Percentiles rank a stretch among this genome's conserved stretches.
These are phyloP conservation scores for Biscutella auriculata DNA, from an alignment of 441 rosid species.

Conservation along the genomic window DNA sequence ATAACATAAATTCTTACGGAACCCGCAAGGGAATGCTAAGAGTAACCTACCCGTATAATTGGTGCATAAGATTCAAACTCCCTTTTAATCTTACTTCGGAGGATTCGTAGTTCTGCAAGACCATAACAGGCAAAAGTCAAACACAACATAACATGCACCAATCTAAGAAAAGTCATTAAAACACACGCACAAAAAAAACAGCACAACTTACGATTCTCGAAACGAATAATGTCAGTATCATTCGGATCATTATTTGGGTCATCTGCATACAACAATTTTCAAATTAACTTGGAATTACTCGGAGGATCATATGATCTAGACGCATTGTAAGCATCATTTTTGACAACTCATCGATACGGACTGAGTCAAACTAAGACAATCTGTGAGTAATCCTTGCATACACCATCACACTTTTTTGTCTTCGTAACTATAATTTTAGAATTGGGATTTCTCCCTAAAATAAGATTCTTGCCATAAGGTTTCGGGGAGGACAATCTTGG, in stretches of 20 bases:
- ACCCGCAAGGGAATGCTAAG: constrained; percentile 41
- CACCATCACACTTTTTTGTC: neutral
- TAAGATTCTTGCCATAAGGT: neutral
- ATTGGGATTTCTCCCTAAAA: neutral
- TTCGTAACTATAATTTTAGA: neutral
- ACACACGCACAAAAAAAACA: neutral
- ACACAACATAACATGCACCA: neutral
- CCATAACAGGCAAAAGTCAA: constrained; percentile 10
- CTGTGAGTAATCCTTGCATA: neutral
- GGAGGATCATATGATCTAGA: neutral
- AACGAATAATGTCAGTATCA: constrained; percentile 68
- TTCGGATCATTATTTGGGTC: constrained; percentile 68
- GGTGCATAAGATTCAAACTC: constrained; percentile 98
- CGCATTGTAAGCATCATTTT: neutral
- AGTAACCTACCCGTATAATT: constrained; percentile 87
- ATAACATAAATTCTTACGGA: constrained; percentile 69
- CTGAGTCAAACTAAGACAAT: neutral
- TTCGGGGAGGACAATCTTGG: neutral
- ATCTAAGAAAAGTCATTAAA: neutral
- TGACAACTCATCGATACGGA: neutral
- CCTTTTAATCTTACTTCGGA: constrained; percentile 89
- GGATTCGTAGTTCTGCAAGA: constrained; percentile 82
- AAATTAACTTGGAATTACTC: neutral
- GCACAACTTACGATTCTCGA: constrained; percentile 62
- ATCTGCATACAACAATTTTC: constrained; percentile 35